Conservation (phyloP, 305 asterid genomes). For the Salvia sclarea region DNA sequence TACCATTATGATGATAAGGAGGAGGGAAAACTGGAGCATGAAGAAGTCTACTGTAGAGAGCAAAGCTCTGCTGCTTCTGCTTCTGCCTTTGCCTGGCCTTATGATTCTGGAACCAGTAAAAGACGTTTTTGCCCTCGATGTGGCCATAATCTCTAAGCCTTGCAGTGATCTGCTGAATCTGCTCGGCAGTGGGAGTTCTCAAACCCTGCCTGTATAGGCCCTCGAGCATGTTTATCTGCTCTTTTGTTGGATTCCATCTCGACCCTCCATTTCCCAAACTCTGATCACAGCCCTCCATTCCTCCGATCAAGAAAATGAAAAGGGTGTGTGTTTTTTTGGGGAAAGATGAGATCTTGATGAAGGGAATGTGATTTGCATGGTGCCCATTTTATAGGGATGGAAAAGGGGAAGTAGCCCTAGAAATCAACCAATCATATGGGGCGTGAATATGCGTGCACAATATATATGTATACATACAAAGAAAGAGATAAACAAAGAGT, state of each 20-base stretch:
- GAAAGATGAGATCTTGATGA: not conserved
- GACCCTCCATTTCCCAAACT: slow-evolving; percentile 43
- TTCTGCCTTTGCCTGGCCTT: slow-evolving; percentile 91
- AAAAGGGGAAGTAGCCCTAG: slow-evolving; percentile 27
- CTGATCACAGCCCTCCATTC: slow-evolving; percentile 51
- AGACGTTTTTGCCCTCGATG: slow-evolving; percentile 83
- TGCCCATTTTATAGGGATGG: slow-evolving; percentile 34
- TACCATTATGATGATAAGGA: slow-evolving; percentile 48
- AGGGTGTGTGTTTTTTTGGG: not conserved
- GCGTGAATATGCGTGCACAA: slow-evolving; percentile 48
- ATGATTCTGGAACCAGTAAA: slow-evolving; percentile 92
- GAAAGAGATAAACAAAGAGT: slow-evolving; percentile 50
- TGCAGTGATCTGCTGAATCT: slow-evolving; percentile 69
- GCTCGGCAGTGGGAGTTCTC: slow-evolving; percentile 80
- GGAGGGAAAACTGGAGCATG: slow-evolving; percentile 43
- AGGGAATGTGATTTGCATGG: slow-evolving; percentile 37
- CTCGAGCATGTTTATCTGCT: slow-evolving; percentile 78
- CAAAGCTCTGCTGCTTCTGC: slow-evolving; percentile 56
- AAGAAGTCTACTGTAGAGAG: slow-evolving; percentile 51
- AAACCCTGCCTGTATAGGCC: slow-evolving; percentile 66
- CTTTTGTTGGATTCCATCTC: slow-evolving; percentile 88
- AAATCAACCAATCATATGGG: slow-evolving; percentile 45
- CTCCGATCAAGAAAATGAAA: not conserved
- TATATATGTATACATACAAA: not conserved
- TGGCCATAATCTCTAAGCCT: slow-evolving; percentile 64